Base-by-base conservation (phyloP, 148 eudicot genomes). In the Bassia scoparia region DNA sequence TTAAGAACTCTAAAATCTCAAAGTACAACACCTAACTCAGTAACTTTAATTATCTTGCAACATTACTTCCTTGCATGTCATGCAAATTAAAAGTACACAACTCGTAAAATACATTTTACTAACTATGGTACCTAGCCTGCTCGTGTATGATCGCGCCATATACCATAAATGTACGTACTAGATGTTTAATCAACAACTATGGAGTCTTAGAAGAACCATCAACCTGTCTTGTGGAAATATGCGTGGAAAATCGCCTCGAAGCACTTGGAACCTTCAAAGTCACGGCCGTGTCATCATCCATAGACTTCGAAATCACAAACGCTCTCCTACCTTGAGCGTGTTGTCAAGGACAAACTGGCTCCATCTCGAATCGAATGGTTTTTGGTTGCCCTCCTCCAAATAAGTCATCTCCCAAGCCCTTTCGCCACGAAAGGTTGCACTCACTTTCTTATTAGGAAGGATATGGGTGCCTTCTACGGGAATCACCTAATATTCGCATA, bases 261-360 rank as follows among this genome's bases (percentile, higher is more conserved):
- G 83, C 53, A 86, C 72, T 67, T 81, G 85, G 73, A n/a, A 86
- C 89, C 73, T 69, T 80, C 69, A 82, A 78, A 75, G 67, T 81
- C 74, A 83, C 13, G n/a, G 35, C 2, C 7, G 5, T 44, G 7
- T 20, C 20, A 61, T 76, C 12, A 41, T 41, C 46, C 78, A 77
- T 41, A n/a, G 52, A 79, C 69, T 70, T 87, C 86, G 58, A 87
- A 83, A 3, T 80, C 61, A 77, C 86, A 83, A 35, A 76, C 83
- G 72, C n/a, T 84, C 90, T 43, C 86, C 90, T 11, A 38, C 53
- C 23, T 75, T 67, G 34, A 87, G 83, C 37, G 76, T 30, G 46
- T 83, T 87, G n/a, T 81, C 90, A 23, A 7, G 52, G 5, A 52
- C 85, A 81, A 84, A 84, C 24, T 20, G 7, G 38, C 35, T 83